phyloP scores from a whole-genome alignment of 2,329 filamentous ascomycete species.

The Microsporum canis region DNA sequence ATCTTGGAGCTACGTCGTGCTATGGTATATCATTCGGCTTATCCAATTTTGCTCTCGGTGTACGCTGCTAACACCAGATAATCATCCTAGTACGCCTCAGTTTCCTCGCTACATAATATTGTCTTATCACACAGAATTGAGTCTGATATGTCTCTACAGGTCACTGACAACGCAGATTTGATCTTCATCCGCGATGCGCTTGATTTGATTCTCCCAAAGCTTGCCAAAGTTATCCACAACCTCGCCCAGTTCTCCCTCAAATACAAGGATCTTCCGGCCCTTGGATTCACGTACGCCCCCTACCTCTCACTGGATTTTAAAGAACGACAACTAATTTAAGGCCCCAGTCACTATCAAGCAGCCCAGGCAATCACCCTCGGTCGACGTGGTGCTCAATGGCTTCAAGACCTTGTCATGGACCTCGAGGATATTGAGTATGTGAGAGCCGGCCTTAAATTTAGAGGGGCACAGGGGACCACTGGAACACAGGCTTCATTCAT shows the following conservation, averaged over 20 bases:
- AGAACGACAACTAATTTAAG: background rate
- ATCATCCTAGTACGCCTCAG: background rate
- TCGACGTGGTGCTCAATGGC: slow-evolving; percentile 60
- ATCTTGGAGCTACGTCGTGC: slow-evolving; percentile 51
- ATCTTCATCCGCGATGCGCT: slow-evolving; percentile 66
- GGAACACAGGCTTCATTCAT: slow-evolving; percentile 70
- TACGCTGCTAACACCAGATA: background rate
- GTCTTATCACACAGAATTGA: background rate
- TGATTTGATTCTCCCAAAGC: slow-evolving; percentile 62
- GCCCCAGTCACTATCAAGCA: slow-evolving; percentile 8
- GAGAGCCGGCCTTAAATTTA: slow-evolving; percentile 58
- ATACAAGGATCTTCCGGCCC: slow-evolving; percentile 59
- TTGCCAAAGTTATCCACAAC: slow-evolving; percentile 68
- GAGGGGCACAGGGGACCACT: slow-evolving; percentile 60
- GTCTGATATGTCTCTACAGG: background rate
- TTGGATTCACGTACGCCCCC: slow-evolving; percentile 64
- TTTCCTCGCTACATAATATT: background rate
- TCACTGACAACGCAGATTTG: slow-evolving; percentile 15
- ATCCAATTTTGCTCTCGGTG: background rate
- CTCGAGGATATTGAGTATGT: slow-evolving; percentile 61
- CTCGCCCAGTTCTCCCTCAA: slow-evolving; percentile 60
- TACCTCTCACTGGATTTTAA: background rate
- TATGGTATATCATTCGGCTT: slow-evolving; percentile 5
- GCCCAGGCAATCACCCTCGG: slow-evolving; percentile 53
- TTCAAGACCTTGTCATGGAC: slow-evolving; percentile 65